Evolutionary conservation across 768 basidiomycete species (phyloP).

Genomic region (Kwoniella newhampshirensis): DNA sequence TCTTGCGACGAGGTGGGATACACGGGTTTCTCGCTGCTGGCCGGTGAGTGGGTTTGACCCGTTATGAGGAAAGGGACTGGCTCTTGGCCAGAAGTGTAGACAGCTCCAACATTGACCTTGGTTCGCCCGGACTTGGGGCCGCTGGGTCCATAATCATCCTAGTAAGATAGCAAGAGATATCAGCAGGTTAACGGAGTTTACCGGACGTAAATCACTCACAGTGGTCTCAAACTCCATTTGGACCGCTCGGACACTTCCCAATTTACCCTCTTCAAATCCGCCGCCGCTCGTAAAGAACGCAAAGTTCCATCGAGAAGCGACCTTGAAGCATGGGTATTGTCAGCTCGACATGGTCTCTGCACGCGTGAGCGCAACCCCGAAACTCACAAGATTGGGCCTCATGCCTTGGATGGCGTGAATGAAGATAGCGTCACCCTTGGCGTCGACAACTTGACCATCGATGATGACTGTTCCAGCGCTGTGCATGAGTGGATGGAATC

Average conservation of each 20-base stretch:
- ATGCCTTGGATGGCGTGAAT: conserved; percentile 97
- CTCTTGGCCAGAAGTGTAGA: conserved; percentile 31
- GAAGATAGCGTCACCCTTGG: conserved; percentile 62
- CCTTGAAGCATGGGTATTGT: conserved; percentile 15
- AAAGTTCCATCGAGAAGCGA: conserved; percentile 95
- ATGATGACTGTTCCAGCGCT: conserved; percentile 68
- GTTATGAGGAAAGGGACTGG: conserved; percentile 34
- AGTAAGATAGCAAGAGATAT: neutral
- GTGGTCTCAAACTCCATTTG: conserved; percentile 96
- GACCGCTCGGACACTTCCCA: conserved; percentile 71
- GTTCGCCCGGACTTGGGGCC: conserved; percentile 79
- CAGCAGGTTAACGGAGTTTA: neutral
- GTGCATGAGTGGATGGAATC: conserved; percentile 77
- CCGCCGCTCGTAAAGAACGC: conserved; percentile 73
- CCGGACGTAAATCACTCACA: conserved; percentile 25
- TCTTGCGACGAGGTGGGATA: conserved; percentile 29
- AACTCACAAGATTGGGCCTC: conserved; percentile 75
- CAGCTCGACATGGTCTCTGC: neutral
- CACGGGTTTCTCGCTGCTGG: neutral
- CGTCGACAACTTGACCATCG: conserved; percentile 61
- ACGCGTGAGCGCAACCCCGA: neutral
- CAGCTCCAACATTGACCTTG: conserved; percentile 72
- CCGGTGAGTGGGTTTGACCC: conserved; percentile 40
- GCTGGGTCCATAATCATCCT: conserved; percentile 70
- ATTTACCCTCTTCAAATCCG: conserved; percentile 57